phyloP scores from a whole-genome alignment of 139 green algal genomes.

The Picochlorum sp. region DNA sequence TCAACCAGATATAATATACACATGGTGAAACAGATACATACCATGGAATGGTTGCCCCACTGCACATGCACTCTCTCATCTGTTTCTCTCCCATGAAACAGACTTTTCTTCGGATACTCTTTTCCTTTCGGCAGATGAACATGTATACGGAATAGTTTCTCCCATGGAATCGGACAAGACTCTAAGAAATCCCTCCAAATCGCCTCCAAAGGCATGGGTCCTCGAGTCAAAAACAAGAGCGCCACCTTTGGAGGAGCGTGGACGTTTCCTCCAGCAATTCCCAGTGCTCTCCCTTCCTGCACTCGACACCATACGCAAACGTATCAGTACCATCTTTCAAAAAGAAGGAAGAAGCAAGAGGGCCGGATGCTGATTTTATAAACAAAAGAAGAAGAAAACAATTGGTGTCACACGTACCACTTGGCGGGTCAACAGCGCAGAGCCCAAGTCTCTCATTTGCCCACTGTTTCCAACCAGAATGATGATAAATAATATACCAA shows the following conservation, averaged over 20 bases:
- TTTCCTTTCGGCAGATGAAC: conserved; percentile 22
- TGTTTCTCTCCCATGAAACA: conserved; percentile 25
- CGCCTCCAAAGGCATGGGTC: conserved; percentile 25
- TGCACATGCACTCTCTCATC: neutral
- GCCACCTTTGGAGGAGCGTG: conserved; percentile 17
- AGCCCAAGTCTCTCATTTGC: neutral
- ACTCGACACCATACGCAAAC: no score
- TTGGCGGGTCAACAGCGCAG: no score
- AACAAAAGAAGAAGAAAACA: no score
- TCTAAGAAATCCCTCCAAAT: conserved; percentile 20
- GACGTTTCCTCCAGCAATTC: no score
- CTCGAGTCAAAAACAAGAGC: conserved; percentile 33
- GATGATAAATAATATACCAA: neutral
- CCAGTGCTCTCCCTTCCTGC: no score
- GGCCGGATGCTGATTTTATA: no score
- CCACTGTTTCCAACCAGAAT: neutral
- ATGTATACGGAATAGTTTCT: conserved; percentile 23
- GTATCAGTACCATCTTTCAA: no score
- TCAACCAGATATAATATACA: no score
- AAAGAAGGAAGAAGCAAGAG: no score
- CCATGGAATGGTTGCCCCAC: conserved; percentile 29
- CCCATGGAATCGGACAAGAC: conserved; percentile 5
- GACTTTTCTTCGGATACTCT: conserved; percentile 8
- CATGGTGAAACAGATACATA: neutral
- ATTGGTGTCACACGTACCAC: no score